phyloP scores from a whole-genome alignment of 2,329 filamentous ascomycete species.

The Penicillium oxalicum region DNA sequence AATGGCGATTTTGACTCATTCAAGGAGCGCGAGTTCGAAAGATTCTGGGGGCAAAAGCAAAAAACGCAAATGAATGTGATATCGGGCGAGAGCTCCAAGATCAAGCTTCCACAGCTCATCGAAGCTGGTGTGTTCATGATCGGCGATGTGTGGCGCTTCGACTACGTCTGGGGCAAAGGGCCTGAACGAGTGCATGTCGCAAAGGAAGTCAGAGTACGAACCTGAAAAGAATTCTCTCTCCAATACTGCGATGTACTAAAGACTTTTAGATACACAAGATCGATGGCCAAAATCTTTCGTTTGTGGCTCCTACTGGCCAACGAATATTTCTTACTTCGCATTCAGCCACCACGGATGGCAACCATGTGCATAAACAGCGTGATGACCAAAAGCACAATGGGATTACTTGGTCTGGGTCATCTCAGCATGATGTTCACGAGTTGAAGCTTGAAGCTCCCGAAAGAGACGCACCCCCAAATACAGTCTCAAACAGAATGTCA shows the following conservation, averaged over 20 bases:
- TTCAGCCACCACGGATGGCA: background rate
- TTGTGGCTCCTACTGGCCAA: constrained; percentile 36
- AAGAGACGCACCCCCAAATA: too few relatives aligned
- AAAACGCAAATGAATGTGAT: constrained; percentile 25
- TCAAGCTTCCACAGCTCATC: constrained; percentile 36
- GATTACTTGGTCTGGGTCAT: background rate
- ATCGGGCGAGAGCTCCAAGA: constrained; percentile 39
- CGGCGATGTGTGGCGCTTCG: constrained; percentile 41
- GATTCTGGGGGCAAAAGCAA: constrained; percentile 54
- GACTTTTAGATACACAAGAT: constrained; percentile 29
- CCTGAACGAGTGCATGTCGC: constrained; percentile 30
- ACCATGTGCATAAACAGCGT: background rate
- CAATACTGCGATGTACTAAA: background rate
- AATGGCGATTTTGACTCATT: constrained; percentile 53
- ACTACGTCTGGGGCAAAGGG: constrained; percentile 25
- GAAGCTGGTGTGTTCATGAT: constrained; percentile 30
- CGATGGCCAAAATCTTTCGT: constrained; percentile 29
- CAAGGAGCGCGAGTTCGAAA: constrained; percentile 50
- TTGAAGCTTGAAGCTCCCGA: too few relatives aligned
- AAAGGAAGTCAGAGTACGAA: constrained; percentile 39
- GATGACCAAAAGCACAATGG: background rate
- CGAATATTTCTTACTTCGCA: constrained; percentile 26
- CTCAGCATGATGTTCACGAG: too few relatives aligned
- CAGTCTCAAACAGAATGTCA: too few relatives aligned
- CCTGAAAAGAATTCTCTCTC: background rate